These are phyloP conservation scores for Prillingera fragicola DNA, from an alignment of 1,284 basidiomycete species.

Conservation along the genomic window DNA sequence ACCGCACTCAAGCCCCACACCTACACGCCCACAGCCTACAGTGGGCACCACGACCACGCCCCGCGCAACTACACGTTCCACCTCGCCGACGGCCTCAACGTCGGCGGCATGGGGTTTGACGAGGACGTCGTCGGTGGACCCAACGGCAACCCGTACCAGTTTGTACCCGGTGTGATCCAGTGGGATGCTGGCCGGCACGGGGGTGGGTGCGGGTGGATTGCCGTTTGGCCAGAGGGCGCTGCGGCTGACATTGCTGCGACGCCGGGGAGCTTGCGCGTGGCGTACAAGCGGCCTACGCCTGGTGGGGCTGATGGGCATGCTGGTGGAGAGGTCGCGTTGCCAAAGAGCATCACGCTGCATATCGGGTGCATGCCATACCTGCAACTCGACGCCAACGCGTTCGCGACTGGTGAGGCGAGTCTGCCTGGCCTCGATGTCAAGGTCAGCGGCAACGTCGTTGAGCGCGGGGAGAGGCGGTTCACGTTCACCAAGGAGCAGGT, in stretches of 20 bases:
- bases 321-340: too few species aligned
- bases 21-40: conserved; percentile 7
- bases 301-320: too few species aligned
- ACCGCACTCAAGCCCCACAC: conserved; percentile 6
- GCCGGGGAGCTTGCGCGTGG: too few species aligned
- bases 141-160: conserved; percentile 4
- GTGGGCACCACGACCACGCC: conserved; percentile 9
- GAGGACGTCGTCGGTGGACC: conserved; percentile 16
- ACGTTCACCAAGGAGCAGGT: conserved; percentile 1
- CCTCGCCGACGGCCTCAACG: conserved; percentile 14
- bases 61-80: conserved; percentile 16
- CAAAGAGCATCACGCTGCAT: conserved; percentile 6
- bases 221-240: conserved; percentile 11
- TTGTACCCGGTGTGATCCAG: conserved; percentile 17
- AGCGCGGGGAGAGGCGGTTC: neutral
- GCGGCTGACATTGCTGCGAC: conserved; percentile 1
- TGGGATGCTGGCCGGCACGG: conserved; percentile 20
- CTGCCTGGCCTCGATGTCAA: conserved; percentile 14
- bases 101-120: conserved; percentile 18
- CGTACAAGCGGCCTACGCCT: too few species aligned
- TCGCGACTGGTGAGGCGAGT: neutral
- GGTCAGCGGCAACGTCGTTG: conserved; percentile 14
- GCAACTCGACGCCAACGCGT: conserved; percentile 8
- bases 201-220: conserved; percentile 18
- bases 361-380: conserved; percentile 12